Evolutionary conservation across 1,284 basidiomycete species (phyloP).

Genomic region (Cutaneotrichosporon cavernicola): DNA sequence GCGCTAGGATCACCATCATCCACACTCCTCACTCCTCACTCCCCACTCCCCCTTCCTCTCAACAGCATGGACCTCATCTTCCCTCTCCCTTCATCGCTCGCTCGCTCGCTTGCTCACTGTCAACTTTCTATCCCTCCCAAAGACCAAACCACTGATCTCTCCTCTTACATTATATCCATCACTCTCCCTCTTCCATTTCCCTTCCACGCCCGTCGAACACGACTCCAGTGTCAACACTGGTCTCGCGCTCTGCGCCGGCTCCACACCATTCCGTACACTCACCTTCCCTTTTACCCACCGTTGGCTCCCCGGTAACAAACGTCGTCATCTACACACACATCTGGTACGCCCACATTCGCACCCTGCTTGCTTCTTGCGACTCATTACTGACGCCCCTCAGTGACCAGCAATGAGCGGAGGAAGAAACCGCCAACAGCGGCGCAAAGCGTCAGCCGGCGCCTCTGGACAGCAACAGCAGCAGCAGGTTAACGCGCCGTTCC

Average conservation of each 20-base stretch:
- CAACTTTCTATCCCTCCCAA: neutral
- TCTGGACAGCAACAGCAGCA: neutral
- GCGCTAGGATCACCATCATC: neutral
- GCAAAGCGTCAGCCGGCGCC: conserved; percentile 4
- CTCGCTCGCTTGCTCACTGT: neutral
- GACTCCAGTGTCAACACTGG: conserved; percentile 1
- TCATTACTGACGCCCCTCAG: neutral
- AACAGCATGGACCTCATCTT: neutral
- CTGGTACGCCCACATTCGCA: neutral
- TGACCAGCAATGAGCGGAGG: neutral
- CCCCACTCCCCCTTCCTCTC: neutral
- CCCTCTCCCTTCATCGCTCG: neutral
- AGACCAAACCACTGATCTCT: neutral
- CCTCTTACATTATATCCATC: neutral
- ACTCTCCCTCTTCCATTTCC: neutral
- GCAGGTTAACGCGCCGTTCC: conserved; percentile 1
- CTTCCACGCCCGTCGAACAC: neutral
- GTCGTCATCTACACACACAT: neutral
- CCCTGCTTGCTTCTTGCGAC: neutral
- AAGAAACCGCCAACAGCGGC: conserved; percentile 1
- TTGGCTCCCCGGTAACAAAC: neutral
- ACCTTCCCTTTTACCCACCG: neutral
- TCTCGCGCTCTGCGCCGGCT: conserved; percentile 9
- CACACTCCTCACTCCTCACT: neutral
- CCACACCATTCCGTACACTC: neutral